Evolutionary conservation across 345 rosid genomes (phyloP), one percentile per base, ranked within the genome.

Genomic region (Eutrema japonicum): DNA sequence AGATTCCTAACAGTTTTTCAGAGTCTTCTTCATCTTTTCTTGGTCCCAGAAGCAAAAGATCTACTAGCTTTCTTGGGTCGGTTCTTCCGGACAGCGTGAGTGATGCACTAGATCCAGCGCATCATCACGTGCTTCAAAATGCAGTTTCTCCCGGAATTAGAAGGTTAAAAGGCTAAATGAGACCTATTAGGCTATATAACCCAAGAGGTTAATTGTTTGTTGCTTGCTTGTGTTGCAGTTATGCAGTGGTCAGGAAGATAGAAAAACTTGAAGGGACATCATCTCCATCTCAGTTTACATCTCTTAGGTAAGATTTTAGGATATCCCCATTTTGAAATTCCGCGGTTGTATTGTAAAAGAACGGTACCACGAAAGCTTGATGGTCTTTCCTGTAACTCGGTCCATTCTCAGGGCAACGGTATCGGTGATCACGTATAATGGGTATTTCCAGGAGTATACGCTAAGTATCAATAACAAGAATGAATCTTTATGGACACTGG

Each of bases 61-160:
- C 96, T 32, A 85, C 78, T 70, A 79, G 93, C 77, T 76, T 88
- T 70, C 92, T 89, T 69, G 98, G 93, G 59, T 87, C 91, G 2
- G 83, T 93, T 46, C 81, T 93, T 70, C 97, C 97, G 0, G 82
- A 88, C 53, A 84, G 92, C 5, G 88, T 93, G 62, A 86, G 85
- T 81, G 96, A 91, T 79, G 91, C 83, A 30, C 72, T 91, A 22
- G 96, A 91, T 82, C 91, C 96, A 42, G 87, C 88, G 13, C 77
- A 87, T 77, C 98, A 91, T 71, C 90, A 84, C 18, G 89, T 93
- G 46, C 89, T 91, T 70, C 97, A 81, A n/a, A 85, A 83, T 46
- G 90, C 87, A 52, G 82, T 85, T 77, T 79, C 89, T 7, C 81
- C 86, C 1, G 92, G 96, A 74, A 80, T 83, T 72, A 84, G 84